Evolutionary conservation across 164 flowering plant genomes (phyloP).

Genomic region (Brasenia schreberi): DNA sequence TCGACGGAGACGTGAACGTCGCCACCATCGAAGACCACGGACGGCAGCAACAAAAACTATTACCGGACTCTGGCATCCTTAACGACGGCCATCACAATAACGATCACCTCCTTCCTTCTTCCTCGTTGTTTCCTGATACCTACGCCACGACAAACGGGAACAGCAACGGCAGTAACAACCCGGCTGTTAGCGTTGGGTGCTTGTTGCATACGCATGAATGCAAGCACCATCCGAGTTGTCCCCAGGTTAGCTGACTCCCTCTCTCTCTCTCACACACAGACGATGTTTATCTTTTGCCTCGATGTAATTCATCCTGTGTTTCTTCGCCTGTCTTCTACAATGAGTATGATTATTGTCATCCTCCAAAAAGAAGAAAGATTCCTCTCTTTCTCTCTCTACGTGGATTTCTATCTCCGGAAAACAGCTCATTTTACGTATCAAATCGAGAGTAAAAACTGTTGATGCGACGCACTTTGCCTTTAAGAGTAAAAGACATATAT

Average conservation of each 20-base stretch:
- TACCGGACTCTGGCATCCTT: neutral
- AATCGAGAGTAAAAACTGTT: too few relatives aligned
- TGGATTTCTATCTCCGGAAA: too few relatives aligned
- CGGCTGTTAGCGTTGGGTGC: conserved; percentile 5
- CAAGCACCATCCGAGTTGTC: conserved; percentile 6
- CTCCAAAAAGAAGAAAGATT: conserved; percentile 4
- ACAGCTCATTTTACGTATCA: too few relatives aligned
- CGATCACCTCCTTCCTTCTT: neutral
- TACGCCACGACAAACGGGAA: neutral
- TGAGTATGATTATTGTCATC: neutral
- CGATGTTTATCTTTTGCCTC: neutral
- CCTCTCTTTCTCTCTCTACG: conserved; percentile 3
- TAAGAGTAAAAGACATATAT: too few relatives aligned
- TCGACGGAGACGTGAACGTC: neutral
- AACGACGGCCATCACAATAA: neutral
- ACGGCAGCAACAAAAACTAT: neutral
- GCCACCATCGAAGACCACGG: neutral
- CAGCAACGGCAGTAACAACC: neutral
- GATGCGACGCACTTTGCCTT: too few relatives aligned
- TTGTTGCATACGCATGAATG: conserved; percentile 3
- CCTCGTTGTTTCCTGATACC: neutral
- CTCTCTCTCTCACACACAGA: conserved; percentile 1
- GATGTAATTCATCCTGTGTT: neutral
- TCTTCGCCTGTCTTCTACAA: too few relatives aligned
- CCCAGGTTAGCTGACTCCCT: conserved; percentile 5